Conservation (phyloP, 768 basidiomycete genomes). For the Mrakia blollopis region DNA sequence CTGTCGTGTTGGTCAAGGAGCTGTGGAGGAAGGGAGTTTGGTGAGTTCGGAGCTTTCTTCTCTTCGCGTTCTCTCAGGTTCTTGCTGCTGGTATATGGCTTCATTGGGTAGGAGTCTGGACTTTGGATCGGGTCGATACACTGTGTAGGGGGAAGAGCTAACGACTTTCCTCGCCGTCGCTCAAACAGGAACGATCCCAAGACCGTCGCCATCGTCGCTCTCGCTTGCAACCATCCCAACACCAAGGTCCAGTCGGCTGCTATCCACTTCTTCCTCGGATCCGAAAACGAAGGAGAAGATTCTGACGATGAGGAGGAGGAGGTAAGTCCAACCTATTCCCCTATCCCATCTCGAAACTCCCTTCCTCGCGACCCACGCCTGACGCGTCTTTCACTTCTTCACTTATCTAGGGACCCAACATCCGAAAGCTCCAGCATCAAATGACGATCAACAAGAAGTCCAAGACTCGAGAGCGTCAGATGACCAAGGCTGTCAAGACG, state of each 20-base stretch:
- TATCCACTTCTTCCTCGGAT: constrained; percentile 93
- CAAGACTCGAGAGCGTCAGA: constrained; percentile 70
- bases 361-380: constrained; percentile 30
- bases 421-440: constrained; percentile 72
- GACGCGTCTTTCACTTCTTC: constrained; percentile 6
- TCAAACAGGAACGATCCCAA: constrained; percentile 76
- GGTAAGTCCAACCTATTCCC: constrained; percentile 34
- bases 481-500: constrained; percentile 64
- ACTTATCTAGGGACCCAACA: constrained; percentile 54
- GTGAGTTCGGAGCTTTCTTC: constrained; percentile 44
- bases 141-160: neutral
- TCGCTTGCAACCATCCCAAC: constrained; percentile 89
- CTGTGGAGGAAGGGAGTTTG: constrained; percentile 91
- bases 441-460: constrained; percentile 93
- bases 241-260: constrained; percentile 92
- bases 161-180: neutral
- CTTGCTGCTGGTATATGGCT: neutral
- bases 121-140: too few species aligned
- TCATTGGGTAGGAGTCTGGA: too few species aligned
- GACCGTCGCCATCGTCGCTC: constrained; percentile 81
- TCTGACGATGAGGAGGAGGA: constrained; percentile 68
- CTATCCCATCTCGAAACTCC: constrained; percentile 32
- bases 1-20: constrained; percentile 85
- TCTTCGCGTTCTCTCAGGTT: neutral
- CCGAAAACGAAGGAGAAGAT: constrained; percentile 60